phyloP scores from a whole-genome alignment of 768 basidiomycete species.

The Serpula lacrymans region DNA sequence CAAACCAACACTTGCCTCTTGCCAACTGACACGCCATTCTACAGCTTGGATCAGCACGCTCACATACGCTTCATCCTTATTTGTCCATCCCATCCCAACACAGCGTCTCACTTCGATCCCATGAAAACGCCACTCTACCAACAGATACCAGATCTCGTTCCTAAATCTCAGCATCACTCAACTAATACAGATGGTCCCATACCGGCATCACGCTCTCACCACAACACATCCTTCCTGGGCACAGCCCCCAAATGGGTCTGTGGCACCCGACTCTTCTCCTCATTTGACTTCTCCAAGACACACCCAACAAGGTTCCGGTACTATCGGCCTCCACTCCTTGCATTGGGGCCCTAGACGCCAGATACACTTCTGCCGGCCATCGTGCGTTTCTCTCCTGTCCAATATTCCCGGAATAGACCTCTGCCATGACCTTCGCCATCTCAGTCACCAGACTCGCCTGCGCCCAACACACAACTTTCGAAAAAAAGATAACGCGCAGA shows the following conservation, averaged over 20 bases:
- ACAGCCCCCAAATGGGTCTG: slow-evolving; percentile 1
- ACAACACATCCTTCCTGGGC: background rate
- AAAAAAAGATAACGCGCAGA: slow-evolving; percentile 1
- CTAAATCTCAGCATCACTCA: slow-evolving; percentile 13
- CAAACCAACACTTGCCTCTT: too few relatives aligned
- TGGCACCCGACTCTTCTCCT: background rate
- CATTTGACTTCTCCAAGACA: background rate
- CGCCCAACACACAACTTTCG: slow-evolving; percentile 1
- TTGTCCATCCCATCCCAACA: background rate
- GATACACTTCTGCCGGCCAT: slow-evolving; percentile 12
- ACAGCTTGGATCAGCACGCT: background rate
- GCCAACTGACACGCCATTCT: background rate
- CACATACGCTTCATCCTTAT: slow-evolving; percentile 1
- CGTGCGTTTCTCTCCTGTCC: slow-evolving; percentile 18
- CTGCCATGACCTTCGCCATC: too few relatives aligned
- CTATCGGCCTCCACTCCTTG: slow-evolving; percentile 18
- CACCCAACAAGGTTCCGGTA: slow-evolving; percentile 26
- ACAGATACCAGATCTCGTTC: slow-evolving; percentile 10
- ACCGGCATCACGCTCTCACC: background rate
- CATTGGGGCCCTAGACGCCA: slow-evolving; percentile 11
- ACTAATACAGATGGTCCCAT: slow-evolving; percentile 14
- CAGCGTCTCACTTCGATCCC: background rate
- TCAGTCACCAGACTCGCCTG: slow-evolving; percentile 8
- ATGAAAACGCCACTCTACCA: slow-evolving; percentile 1
- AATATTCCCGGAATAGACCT: slow-evolving; percentile 22